These are phyloP conservation scores for Endotrypanum monterogeii DNA, from an alignment of 208 protist species.

Conservation along the genomic window DNA sequence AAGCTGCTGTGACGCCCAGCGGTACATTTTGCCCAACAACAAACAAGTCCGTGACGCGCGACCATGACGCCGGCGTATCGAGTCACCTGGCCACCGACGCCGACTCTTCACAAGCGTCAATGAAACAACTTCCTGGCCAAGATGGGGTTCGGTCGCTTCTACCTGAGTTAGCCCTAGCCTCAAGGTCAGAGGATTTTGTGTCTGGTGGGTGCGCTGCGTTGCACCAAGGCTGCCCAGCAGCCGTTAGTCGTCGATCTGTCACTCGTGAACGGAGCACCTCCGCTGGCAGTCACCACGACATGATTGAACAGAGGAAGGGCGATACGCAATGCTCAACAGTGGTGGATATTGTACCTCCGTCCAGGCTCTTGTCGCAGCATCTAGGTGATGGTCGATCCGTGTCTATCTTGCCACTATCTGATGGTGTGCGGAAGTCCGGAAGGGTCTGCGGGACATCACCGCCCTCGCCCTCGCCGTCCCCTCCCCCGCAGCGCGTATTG, in stretches of 20 bases:
- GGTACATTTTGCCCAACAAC: not conserved
- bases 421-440: not conserved
- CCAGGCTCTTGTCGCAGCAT: not conserved
- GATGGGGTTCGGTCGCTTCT: conserved; percentile 19
- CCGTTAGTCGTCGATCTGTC: not conserved
- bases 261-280: not conserved
- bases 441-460: not conserved
- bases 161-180: conserved; percentile 15
- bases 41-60: not conserved
- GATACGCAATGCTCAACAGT: not conserved
- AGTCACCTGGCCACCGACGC: not conserved
- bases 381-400: not conserved
- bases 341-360: conserved; percentile 4
- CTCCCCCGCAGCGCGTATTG: not conserved
- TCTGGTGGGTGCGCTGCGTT: not conserved
- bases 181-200: not conserved
- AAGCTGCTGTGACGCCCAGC: conserved; percentile 4
- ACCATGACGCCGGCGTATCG: not conserved
- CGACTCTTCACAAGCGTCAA: not conserved
- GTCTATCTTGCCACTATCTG: not conserved
- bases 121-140: not conserved
- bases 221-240: not conserved
- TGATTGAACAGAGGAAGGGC: not conserved
- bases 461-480: conserved; percentile 1
- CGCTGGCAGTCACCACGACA: not conserved